A percentile compares a stretch with the other conserved stretches of the same genome.
These are phyloP conservation scores for Suillus ampliporus DNA, from an alignment of 768 basidiomycete genomes.

Conservation along the genomic window DNA sequence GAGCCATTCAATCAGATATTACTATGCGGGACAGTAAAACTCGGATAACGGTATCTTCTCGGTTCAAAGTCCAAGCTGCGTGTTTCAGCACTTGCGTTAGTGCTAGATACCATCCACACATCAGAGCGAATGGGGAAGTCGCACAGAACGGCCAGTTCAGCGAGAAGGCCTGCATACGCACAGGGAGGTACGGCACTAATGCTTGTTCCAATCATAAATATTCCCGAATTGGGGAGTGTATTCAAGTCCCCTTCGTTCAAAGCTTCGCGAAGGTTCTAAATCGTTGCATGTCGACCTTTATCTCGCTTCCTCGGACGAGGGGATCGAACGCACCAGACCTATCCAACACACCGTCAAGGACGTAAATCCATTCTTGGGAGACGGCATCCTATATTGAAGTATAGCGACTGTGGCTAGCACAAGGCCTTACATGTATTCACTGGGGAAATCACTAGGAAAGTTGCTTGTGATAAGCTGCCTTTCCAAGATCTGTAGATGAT, in stretches of 20 bases:
- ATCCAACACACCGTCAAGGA: background rate
- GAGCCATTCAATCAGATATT: too few relatives aligned
- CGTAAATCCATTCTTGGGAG: background rate
- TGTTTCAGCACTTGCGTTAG: background rate
- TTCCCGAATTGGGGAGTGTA: too few relatives aligned
- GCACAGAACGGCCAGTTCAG: too few relatives aligned
- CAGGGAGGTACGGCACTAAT: background rate
- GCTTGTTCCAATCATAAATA: too few relatives aligned
- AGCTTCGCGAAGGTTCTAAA: background rate
- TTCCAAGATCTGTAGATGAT: too few relatives aligned
- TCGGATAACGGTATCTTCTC: too few relatives aligned
- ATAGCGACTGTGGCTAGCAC: too few relatives aligned
- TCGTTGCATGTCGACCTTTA: background rate
- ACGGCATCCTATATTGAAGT: background rate
- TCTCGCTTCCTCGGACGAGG: background rate
- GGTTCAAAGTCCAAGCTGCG: background rate
- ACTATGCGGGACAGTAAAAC: background rate
- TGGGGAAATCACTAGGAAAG: background rate
- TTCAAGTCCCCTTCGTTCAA: background rate
- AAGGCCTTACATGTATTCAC: too few relatives aligned
- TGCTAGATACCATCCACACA: too few relatives aligned
- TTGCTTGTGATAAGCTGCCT: background rate
- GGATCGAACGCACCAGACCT: background rate
- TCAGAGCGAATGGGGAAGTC: background rate
- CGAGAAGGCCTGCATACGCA: too few relatives aligned